Percentiles rank a stretch among this genome's conserved stretches.
phyloP scores from a whole-genome alignment of 495 filamentous ascomycete genomes.

The Neurospora tetrasperma region DNA sequence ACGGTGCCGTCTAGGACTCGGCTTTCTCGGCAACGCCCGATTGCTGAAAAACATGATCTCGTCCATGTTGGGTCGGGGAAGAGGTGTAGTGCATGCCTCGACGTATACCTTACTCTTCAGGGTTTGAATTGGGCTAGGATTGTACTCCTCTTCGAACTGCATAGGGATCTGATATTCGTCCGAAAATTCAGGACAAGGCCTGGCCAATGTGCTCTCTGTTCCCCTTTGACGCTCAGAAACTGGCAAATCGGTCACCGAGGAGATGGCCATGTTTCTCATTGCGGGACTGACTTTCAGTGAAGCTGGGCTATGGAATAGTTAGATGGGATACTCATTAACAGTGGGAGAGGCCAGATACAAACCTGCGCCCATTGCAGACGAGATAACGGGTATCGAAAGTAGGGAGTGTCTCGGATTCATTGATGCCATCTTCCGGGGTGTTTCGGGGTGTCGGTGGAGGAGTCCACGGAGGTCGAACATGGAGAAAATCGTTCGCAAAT shows the following conservation, averaged over 20 bases:
- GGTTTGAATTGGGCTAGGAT: slow-evolving; percentile 5
- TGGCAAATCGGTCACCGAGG: background rate
- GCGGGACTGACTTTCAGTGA: slow-evolving; percentile 13
- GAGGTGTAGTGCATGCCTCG: slow-evolving; percentile 10
- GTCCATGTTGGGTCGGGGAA: slow-evolving; percentile 10
- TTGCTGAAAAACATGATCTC: slow-evolving; percentile 9
- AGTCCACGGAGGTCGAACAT: slow-evolving; percentile 9
- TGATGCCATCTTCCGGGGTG: background rate
- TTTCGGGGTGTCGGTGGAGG: slow-evolving; percentile 11
- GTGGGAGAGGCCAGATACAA: slow-evolving; percentile 1
- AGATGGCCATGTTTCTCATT: slow-evolving; percentile 1
- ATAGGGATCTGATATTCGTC: background rate
- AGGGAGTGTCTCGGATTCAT: background rate
- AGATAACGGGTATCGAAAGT: background rate
- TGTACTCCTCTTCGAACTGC: slow-evolving; percentile 6
- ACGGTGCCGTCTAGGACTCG: background rate
- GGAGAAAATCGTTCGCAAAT: background rate
- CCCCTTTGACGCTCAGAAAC: background rate
- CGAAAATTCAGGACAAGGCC: background rate
- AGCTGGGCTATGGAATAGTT: slow-evolving; percentile 6
- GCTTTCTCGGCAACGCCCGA: slow-evolving; percentile 1
- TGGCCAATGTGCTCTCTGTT: background rate
- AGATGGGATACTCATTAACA: background rate
- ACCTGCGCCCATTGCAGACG: slow-evolving; percentile 14
- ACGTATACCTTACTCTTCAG: slow-evolving; percentile 2